phyloP scores from a whole-genome alignment of 495 filamentous ascomycete species.

The Pyrenula massariospora region DNA sequence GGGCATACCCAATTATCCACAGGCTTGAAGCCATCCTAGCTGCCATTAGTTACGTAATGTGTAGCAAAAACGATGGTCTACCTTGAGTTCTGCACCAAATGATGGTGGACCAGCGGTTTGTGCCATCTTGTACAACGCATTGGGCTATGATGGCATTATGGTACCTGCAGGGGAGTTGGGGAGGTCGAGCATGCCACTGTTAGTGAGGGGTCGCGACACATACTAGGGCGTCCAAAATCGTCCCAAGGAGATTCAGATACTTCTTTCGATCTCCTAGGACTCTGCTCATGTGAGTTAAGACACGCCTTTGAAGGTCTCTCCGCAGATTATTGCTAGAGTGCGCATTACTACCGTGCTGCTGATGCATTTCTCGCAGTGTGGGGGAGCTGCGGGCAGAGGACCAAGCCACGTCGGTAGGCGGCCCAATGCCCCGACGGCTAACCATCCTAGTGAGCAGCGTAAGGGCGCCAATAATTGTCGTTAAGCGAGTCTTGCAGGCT shows the following conservation, averaged over 20 bases:
- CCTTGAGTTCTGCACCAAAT: slow-evolving; percentile 88
- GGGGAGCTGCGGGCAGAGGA: too few species aligned
- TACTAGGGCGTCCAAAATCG: neutral
- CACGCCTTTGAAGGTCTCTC: too few species aligned
- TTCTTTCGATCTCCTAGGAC: neutral
- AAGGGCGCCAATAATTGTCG: too few species aligned
- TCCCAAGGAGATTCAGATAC: neutral
- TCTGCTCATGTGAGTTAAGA: neutral
- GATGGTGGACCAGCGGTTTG: slow-evolving; percentile 62
- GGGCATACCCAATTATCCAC: slow-evolving; percentile 74
- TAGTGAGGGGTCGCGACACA: neutral
- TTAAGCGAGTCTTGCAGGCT: too few species aligned
- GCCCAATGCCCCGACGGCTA: too few species aligned
- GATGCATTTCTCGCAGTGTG: too few species aligned
- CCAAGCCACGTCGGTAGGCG: too few species aligned
- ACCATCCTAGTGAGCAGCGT: too few species aligned
- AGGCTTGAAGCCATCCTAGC: slow-evolving; percentile 85
- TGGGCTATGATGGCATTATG: neutral
- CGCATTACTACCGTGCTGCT: too few species aligned
- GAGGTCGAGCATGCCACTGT: neutral
- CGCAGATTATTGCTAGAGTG: too few species aligned
- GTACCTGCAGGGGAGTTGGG: neutral
- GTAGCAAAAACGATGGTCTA: slow-evolving; percentile 18
- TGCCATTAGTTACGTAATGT: slow-evolving; percentile 4
- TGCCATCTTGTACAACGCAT: slow-evolving; percentile 41